Evolutionary conservation across 2,329 filamentous ascomycete genomes (phyloP).

Genomic region (Apiospora phragmitis): DNA sequence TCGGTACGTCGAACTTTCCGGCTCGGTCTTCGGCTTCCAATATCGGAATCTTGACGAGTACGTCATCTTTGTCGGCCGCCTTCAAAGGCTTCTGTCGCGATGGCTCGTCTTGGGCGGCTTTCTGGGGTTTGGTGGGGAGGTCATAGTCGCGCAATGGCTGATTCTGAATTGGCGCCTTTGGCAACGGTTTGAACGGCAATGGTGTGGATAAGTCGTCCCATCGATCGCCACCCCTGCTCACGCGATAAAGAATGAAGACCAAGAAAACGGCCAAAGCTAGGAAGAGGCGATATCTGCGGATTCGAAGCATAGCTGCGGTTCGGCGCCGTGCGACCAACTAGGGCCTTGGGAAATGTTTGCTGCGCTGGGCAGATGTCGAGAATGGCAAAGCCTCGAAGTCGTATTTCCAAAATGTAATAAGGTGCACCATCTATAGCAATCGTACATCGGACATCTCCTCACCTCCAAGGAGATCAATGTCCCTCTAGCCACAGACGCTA

Average conservation of each 20-base stretch:
- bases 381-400: neutral
- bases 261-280: slow-evolving; percentile 43
- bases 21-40: slow-evolving; percentile 21
- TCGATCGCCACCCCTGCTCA: slow-evolving; percentile 37
- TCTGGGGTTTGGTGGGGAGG: neutral
- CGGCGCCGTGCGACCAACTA: neutral
- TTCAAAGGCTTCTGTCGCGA: slow-evolving; percentile 12
- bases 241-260: slow-evolving; percentile 47
- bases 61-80: slow-evolving; percentile 15
- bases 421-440: neutral
- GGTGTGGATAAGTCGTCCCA: slow-evolving; percentile 38
- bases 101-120: slow-evolving; percentile 10
- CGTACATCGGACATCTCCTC: neutral
- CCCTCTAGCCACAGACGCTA: neutral
- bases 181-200: slow-evolving; percentile 15
- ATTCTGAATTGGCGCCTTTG: slow-evolving; percentile 7
- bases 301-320: slow-evolving; percentile 40
- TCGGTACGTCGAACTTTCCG: slow-evolving; percentile 16
- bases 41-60: slow-evolving; percentile 23
- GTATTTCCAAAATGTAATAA: neutral
- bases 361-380: neutral
- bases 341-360: neutral
- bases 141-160: neutral
- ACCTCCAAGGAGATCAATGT: neutral
- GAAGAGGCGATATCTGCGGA: slow-evolving; percentile 48